Evolutionary conservation across 2,329 filamentous ascomycete genomes (phyloP), one percentile per base, ranked within the genome.

Genomic region (Raffaelea arxii): DNA sequence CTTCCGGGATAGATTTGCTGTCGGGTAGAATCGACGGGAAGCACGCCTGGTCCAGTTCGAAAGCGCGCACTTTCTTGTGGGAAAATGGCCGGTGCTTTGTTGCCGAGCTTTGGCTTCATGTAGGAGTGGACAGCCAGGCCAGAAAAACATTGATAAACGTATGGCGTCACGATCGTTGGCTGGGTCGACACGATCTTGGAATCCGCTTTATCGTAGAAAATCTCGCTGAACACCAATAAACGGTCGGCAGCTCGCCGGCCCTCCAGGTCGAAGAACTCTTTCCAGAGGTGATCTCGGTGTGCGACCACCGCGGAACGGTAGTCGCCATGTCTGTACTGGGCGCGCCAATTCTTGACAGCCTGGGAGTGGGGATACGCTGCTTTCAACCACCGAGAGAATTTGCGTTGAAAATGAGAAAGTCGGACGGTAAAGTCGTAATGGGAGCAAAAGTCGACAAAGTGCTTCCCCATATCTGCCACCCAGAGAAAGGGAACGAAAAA

Each of bases 381-480:
- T 1, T 51, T 22, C 0, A 85, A 56, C 81, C 82, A 89, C 0
- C 49, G 44, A 25, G 63, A 59, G 52, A 92, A 92, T 0, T 67
- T 55, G 0, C 48, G 47, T 9, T 68, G 65, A 51, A 92, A 90
- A 44, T 78, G 64, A 46, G 0, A 89, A 65, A 0, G 63, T 61
- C 2, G 84, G 71, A 53, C 42, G 11, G n/a, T n/a, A n/a, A n/a
- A n/a, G n/a, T n/a, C n/a, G n/a, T n/a, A n/a, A n/a, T n/a, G n/a
- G 3, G 62, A 59, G 41, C 84, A 66, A 53, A 75, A 92, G 51
- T 89, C 82, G 1, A 89, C 69, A 22, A 84, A 72, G 54, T 88
- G 79, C 56, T 90, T 91, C 0, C 75, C 71, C 1, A 92, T 65
- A 44, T 83, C 72, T 0, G 78, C 82, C 1, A 90, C 62, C 85